Conservation (phyloP, 2,329 filamentous ascomycete genomes). For the Hypoxylon sp. region DNA sequence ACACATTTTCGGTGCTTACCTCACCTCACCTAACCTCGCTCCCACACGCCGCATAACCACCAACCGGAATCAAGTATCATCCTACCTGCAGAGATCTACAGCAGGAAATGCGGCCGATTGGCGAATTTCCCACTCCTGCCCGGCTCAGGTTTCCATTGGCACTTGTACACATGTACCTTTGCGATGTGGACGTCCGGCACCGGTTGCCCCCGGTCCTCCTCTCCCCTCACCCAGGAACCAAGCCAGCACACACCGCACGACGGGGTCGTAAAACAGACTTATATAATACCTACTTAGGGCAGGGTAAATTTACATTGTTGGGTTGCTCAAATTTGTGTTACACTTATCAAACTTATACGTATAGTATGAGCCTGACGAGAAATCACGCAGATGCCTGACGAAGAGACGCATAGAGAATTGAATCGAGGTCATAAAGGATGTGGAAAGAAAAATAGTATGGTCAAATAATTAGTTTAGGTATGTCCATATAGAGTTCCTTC, state of each 20-base stretch:
- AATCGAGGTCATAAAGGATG: too few species aligned
- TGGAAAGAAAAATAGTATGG: not conserved
- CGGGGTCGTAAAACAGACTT: not conserved
- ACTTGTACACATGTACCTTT: conserved; percentile 5
- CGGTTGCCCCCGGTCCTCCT: conserved; percentile 6
- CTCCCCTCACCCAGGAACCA: conserved; percentile 1
- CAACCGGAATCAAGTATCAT: conserved; percentile 2
- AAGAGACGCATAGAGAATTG: not conserved
- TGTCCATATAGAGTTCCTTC: not conserved
- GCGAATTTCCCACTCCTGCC: conserved; percentile 8
- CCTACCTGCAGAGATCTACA: conserved; percentile 14
- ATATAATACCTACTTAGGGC: not conserved
- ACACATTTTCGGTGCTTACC: not conserved
- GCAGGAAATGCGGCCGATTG: conserved; percentile 20
- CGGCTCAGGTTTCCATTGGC: conserved; percentile 23
- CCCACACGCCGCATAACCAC: not conserved
- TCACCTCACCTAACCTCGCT: not conserved
- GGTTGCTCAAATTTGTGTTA: not conserved
- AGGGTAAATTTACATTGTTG: not conserved
- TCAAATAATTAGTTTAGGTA: not conserved
- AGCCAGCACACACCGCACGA: not conserved
- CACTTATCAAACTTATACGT: not conserved
- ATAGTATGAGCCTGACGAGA: not conserved
- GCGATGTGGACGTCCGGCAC: conserved; percentile 24
- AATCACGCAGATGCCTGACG: not conserved